These are phyloP conservation scores for Hypoxylon sp. DNA, from an alignment of 2,329 filamentous ascomycete genomes.

Conservation along the genomic window DNA sequence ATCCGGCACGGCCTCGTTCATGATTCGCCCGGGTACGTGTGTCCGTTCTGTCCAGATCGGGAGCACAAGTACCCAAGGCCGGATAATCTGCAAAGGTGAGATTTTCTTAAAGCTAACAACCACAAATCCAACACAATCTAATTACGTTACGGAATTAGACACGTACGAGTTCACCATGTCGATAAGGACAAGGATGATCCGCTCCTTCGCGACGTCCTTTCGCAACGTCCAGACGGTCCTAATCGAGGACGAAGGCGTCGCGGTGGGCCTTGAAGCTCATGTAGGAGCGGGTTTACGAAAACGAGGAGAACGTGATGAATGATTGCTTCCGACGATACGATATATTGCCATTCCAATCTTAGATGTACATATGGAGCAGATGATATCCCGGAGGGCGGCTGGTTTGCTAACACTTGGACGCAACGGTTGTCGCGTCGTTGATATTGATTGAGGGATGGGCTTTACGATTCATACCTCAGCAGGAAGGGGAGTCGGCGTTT, in stretches of 20 bases:
- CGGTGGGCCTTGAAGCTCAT: slow-evolving; percentile 58
- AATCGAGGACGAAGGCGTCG: slow-evolving; percentile 84
- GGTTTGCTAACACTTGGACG: slow-evolving; percentile 37
- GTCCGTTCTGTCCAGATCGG: slow-evolving; percentile 93
- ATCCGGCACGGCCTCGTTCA: slow-evolving; percentile 88
- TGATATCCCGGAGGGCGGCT: slow-evolving; percentile 46
- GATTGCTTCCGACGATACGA: slow-evolving; percentile 41
- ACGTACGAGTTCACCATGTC: slow-evolving; percentile 91
- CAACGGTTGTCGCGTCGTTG: slow-evolving; percentile 35
- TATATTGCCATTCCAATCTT: slow-evolving; percentile 44
- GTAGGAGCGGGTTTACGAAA: slow-evolving; percentile 17
- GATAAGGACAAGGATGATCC: slow-evolving; percentile 93
- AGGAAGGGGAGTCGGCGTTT: slow-evolving; percentile 37
- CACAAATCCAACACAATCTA: slow-evolving; percentile 18
- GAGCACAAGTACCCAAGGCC: slow-evolving; percentile 96
- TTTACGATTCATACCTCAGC: slow-evolving; percentile 39
- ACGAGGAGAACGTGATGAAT: slow-evolving; percentile 36
- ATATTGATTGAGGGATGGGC: slow-evolving; percentile 35
- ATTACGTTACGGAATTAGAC: slow-evolving; percentile 65
- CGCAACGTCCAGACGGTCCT: slow-evolving; percentile 87
- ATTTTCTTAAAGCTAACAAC: slow-evolving; percentile 15
- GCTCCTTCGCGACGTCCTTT: slow-evolving; percentile 82
- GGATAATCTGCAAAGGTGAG: slow-evolving; percentile 93
- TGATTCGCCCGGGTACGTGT: slow-evolving; percentile 93
- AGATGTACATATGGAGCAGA: slow-evolving; percentile 50